These are phyloP conservation scores for Penicillium mononematosum DNA, from an alignment of 495 filamentous ascomycete species.

Conservation along the genomic window DNA sequence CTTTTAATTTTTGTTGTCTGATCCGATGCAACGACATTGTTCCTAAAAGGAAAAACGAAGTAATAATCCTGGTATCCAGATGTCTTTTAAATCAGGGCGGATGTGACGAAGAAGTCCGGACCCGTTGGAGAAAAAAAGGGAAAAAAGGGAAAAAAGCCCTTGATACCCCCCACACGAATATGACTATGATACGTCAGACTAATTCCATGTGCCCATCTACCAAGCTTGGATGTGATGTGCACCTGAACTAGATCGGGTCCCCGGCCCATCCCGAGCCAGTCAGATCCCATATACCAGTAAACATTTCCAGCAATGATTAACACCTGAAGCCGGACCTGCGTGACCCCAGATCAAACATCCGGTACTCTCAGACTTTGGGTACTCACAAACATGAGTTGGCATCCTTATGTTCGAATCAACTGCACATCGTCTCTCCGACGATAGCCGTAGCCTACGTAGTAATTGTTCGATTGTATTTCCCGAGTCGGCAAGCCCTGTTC, in stretches of 20 bases:
- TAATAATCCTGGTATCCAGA: not conserved
- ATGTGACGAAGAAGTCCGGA: conserved; percentile 16
- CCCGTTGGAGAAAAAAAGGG: not conserved
- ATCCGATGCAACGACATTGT: not conserved
- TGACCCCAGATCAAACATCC: conserved; percentile 13
- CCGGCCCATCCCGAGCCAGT: conserved; percentile 18
- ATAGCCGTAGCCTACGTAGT: not conserved
- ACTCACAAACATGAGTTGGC: not conserved
- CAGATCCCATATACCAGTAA: conserved; percentile 13
- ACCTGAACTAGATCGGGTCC: conserved; percentile 20
- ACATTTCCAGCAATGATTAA: not conserved
- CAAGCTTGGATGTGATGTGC: conserved; percentile 23
- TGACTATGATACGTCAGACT: conserved; percentile 27
- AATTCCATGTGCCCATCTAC: conserved; percentile 11
- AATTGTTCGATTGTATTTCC: not conserved
- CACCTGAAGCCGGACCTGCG: conserved; percentile 10
- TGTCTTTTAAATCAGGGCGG: conserved; percentile 7
- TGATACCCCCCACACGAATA: conserved; percentile 10
- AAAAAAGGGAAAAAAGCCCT: no score
- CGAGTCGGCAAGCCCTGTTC: conserved; percentile 10
- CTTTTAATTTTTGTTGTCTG: not conserved
- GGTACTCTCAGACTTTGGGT: conserved; percentile 4
- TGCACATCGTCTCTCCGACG: not conserved
- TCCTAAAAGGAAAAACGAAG: not conserved
- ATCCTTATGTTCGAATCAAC: no score